A percentile compares a stretch with the other conserved stretches of the same genome.
Conservation (phyloP, 768 basidiomycete genomes). For the Dacryopinax primogenitus region DNA sequence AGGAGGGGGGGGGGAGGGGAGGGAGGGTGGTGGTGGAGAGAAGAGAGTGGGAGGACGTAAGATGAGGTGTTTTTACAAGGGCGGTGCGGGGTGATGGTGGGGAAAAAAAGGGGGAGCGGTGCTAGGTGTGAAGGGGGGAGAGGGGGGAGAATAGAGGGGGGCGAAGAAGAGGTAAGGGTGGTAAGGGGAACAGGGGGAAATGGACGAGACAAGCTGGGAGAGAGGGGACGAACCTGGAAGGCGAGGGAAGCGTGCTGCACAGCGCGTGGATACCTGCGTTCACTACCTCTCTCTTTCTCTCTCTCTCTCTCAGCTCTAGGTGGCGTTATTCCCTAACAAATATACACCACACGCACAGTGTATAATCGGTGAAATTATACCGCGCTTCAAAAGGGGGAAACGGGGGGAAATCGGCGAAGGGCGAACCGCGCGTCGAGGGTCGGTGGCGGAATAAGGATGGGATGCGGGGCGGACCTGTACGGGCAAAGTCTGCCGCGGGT, state of each 20-base stretch:
- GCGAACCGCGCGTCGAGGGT: background rate
- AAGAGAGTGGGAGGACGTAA: constrained; percentile 11
- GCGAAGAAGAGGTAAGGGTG: background rate
- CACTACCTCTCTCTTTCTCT: too few species aligned
- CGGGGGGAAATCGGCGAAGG: too few species aligned
- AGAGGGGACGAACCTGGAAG: constrained; percentile 11
- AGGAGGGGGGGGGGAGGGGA: constrained; percentile 12
- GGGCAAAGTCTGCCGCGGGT: background rate
- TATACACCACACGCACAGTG: background rate
- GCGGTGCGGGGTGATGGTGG: constrained; percentile 13
- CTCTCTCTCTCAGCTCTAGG: too few species aligned
- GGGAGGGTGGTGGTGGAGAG: constrained; percentile 13
- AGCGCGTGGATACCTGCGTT: background rate
- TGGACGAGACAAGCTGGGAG: constrained; percentile 10
- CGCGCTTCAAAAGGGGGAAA: background rate
- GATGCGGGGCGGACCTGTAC: background rate
- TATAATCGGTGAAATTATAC: too few species aligned
- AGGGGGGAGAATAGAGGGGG: constrained; percentile 7
- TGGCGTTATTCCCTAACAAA: too few species aligned
- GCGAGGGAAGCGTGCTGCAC: background rate
- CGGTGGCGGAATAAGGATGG: background rate
- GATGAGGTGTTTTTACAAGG: constrained; percentile 11
- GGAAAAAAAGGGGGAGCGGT: constrained; percentile 4
- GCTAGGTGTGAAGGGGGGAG: constrained; percentile 13
- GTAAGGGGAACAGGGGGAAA: constrained; percentile 9